Evolutionary conservation across 2,329 filamentous ascomycete genomes (phyloP), one percentile per base, ranked within the genome.

Genomic region (Aspergillus sp.): DNA sequence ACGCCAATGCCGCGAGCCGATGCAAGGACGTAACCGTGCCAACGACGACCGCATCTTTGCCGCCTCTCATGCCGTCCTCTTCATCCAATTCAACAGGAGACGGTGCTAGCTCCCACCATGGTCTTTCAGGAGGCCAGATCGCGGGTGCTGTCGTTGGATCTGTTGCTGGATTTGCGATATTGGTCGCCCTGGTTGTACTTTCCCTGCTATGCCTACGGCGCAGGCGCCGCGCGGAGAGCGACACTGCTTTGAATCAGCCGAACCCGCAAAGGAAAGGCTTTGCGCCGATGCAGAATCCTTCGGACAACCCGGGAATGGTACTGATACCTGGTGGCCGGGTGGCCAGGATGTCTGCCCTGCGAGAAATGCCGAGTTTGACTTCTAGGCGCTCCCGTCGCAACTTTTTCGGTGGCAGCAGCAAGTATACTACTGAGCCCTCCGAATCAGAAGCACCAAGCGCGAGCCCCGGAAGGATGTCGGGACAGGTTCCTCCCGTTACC

Each of bases 311-410:
- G 55, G 84, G 81, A 37, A 86, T 88, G 54, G 85, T 89, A 58
- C 80, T 90, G 13, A 77, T 94, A 9, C 88, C 90, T 5, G 90
- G 90, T 39, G 90, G 89, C 25, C 85, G 93, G 52, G 93, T 98
- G 50, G 88, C 93, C 35, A 84, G 93, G 48, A 97, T 98, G 93
- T 90, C 91, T 35, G 93, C 93, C 30, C 71, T 98, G 45, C 91
- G 96, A 70, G 85, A 83, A 4, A 81, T 85, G 47, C 81, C 82
- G 1, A 81, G 78, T 49, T 79, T 82, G 19, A 81, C 82, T 3
- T 77, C 82, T 1, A 76, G 75, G 2, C 74, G 74, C 27, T 78
- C 78, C 48, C 77, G 66, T 6, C 75, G 75, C 20, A 73, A 74
- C 12, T 73, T 73, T 33, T 71, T 71, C 19, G 71, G 73, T 35